Base-by-base conservation (phyloP, 768 basidiomycete genomes). In the Rhizopogon roseolus region DNA sequence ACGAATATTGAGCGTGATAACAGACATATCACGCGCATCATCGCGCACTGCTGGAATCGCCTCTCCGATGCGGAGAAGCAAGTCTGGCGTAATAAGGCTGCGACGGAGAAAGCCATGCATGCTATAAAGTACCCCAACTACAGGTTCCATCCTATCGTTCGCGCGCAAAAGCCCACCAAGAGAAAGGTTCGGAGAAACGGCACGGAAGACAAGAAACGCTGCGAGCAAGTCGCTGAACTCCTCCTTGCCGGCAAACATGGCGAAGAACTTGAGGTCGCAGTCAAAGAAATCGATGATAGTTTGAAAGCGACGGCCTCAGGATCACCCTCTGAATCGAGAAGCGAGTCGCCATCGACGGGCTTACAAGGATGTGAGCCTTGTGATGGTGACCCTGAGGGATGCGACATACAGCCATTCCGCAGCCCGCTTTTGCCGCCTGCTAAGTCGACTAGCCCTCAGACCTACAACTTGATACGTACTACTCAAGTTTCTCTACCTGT, bases 21-120 rank as follows among this genome's bases (percentile, higher is more conserved):
- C 60, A 71, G 81, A 29, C 77, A 81, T 54, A 80, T 84, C 61
- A 81, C 81, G 43, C 76, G 79, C 53, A 79, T 81, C 62, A 72
- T 79, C 36, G 82, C 75, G 0, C 71, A 76, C 38, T 76, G 75
- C 62, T 85, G 84, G 84, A 77, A 78, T 53, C 69, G 70, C 40
- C 70, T 85, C 54, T 65, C 81, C 1, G 77, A 78, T 19, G 57
- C 66, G 1, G 78, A 82, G 49, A 83, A 81, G 61, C 66, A 71
- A 43, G 57, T 72, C n/a, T 85, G 77, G 77, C 72, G 74, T 28
- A 64, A 68, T 55, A 76, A 71, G 63, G 82, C 84, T 3, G 73
- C 76, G 19, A 63, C 72, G 11, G 82, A 81, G 62, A 82, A 84
- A 60, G 53, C 67, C 3, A 73, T 76, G 36, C 84, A 85, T 56